Conservation (phyloP, 352 stramenopile species). For the Globisporangium splendens region DNA sequence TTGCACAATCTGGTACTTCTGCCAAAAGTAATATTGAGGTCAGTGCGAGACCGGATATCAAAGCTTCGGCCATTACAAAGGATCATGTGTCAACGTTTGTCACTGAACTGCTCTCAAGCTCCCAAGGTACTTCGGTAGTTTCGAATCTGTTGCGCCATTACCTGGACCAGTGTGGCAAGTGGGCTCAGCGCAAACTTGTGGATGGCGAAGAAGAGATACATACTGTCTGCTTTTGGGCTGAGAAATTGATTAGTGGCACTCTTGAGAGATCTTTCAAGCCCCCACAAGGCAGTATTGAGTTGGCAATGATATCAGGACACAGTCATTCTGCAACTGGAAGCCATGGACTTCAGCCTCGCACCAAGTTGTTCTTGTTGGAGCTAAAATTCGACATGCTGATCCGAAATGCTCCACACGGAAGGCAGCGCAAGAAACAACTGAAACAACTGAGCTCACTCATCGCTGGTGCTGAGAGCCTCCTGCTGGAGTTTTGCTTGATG, state of each 20-base stretch:
- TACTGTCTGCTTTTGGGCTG: conserved; percentile 47
- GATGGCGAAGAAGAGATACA: conserved; percentile 32
- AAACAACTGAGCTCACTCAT: conserved; percentile 24
- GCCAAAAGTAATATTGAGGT: neutral
- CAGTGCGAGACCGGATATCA: neutral
- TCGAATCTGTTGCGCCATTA: conserved; percentile 16
- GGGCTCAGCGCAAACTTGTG: conserved; percentile 39
- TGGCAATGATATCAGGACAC: neutral
- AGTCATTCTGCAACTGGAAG: neutral
- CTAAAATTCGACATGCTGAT: conserved; percentile 48
- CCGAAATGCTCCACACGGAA: conserved; percentile 20
- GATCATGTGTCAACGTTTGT: conserved; percentile 16
- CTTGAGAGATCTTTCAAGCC: conserved; percentile 18
- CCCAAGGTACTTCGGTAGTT: neutral
- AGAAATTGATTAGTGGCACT: conserved; percentile 42
- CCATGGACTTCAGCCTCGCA: conserved; percentile 26
- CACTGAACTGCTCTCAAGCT: neutral
- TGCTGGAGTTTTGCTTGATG: conserved; percentile 42
- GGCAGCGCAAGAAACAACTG: conserved; percentile 21
- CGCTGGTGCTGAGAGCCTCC: conserved; percentile 26
- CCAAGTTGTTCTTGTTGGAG: conserved; percentile 60
- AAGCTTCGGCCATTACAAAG: conserved; percentile 9
- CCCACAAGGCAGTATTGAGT: conserved; percentile 7
- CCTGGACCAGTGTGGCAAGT: conserved; percentile 63
- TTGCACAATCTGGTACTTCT: neutral